Evolutionary conservation across 768 basidiomycete genomes (phyloP).

Genomic region (Pisolithus orientalis): DNA sequence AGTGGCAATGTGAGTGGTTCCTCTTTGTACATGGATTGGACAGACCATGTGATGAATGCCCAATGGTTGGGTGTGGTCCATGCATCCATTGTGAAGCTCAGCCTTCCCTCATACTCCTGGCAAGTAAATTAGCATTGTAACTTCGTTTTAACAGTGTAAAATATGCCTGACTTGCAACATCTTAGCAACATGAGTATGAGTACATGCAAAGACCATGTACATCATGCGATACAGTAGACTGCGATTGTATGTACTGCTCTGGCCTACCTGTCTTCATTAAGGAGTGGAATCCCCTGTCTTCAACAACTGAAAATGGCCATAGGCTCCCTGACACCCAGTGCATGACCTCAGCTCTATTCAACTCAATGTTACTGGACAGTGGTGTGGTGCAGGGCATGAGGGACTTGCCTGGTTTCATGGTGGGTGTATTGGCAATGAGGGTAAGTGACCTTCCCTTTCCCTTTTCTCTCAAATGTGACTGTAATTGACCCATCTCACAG

Average conservation of each 20-base stretch:
- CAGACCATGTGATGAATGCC: too few species aligned
- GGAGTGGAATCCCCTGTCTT: conserved; percentile 26
- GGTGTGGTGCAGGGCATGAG: too few species aligned
- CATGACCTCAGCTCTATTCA: conserved; percentile 30
- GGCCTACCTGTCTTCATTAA: conserved; percentile 7
- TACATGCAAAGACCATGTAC: conserved; percentile 22
- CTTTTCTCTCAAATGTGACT: too few species aligned
- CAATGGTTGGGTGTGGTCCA: too few species aligned
- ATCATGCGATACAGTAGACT: conserved; percentile 27
- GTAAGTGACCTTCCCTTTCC: too few species aligned
- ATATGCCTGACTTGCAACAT: conserved; percentile 23
- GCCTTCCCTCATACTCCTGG: conserved; percentile 22
- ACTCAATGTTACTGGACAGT: too few species aligned
- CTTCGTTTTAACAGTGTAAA: too few species aligned
- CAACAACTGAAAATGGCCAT: conserved; percentile 29
- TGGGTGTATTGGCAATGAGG: too few species aligned
- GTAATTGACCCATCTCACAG: not conserved
- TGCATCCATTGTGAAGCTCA: conserved; percentile 9
- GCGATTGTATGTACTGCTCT: conserved; percentile 28
- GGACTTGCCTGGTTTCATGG: too few species aligned
- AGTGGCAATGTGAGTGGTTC: too few species aligned
- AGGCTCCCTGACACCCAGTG: conserved; percentile 30
- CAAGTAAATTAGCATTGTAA: not conserved
- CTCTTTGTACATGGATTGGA: too few species aligned
- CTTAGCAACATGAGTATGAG: conserved; percentile 16